phyloP scores from a whole-genome alignment of 1,284 basidiomycete genomes.

The Papiliotrema laurentii region DNA sequence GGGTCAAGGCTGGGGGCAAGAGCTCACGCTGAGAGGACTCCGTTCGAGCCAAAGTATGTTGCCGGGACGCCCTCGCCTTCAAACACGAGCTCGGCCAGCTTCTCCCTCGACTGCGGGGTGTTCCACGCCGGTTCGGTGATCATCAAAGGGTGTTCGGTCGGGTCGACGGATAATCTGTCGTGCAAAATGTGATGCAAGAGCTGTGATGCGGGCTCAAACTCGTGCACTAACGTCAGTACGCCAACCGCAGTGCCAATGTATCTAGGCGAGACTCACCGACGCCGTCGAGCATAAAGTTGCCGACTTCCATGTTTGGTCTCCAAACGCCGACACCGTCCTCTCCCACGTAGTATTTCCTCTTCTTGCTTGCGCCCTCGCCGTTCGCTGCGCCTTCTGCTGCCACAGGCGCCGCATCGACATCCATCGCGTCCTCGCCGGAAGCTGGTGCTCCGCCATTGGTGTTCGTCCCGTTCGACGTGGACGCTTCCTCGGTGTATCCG shows the following conservation, averaged over 20 bases:
- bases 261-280: constrained; percentile 59
- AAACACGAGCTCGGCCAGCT: constrained; percentile 94
- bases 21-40: constrained; percentile 82
- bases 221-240: constrained; percentile 57
- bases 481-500: constrained; percentile 60
- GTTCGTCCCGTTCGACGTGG: constrained; percentile 10
- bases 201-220: constrained; percentile 69
- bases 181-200: constrained; percentile 71
- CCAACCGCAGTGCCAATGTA: background rate
- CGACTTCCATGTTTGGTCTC: constrained; percentile 81
- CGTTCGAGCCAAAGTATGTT: constrained; percentile 93
- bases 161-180: constrained; percentile 64
- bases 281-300: constrained; percentile 78
- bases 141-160: constrained; percentile 81
- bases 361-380: constrained; percentile 46
- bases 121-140: constrained; percentile 98
- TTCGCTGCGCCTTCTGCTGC: constrained; percentile 36
- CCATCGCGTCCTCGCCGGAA: constrained; percentile 55
- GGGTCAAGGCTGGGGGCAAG: constrained; percentile 43
- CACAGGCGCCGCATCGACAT: constrained; percentile 13
- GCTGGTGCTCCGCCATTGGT: constrained; percentile 21
- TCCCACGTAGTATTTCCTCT: constrained; percentile 73
- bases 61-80: constrained; percentile 93
- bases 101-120: constrained; percentile 78
- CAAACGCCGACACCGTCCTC: constrained; percentile 90